These are phyloP conservation scores for baker's yeast (Saccharomyces cerevisiae) DNA, from an alignment of 805 yeast species.

Conservation along the genomic window DNA sequence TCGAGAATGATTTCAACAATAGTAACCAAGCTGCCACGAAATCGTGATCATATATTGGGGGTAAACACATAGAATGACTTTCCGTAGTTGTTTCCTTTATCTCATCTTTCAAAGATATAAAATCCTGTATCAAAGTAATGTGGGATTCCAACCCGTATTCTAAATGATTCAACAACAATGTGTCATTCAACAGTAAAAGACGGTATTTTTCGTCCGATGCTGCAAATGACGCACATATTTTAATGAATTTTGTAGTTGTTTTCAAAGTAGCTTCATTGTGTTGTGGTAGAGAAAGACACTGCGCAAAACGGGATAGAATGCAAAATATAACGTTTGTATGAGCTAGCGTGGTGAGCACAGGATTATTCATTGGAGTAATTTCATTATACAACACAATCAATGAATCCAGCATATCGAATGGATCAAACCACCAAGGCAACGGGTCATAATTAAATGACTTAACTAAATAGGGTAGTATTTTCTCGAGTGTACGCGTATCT, in stretches of 20 bases:
- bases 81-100: constrained; percentile 4
- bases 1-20: constrained; percentile 28
- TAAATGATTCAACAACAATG: constrained; percentile 14
- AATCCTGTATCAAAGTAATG: constrained; percentile 13
- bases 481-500: constrained; percentile 11
- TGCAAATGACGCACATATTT: constrained; percentile 21
- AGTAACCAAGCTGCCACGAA: constrained; percentile 21
- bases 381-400: constrained; percentile 20
- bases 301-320: constrained; percentile 17
- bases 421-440: constrained; percentile 30
- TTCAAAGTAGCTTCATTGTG: constrained; percentile 13
- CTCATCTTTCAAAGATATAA: constrained; percentile 11
- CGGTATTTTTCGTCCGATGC: constrained; percentile 25
- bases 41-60: constrained; percentile 21
- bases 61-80: constrained; percentile 5
- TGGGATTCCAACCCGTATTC: constrained; percentile 21
- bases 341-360: constrained; percentile 18
- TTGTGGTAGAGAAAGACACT: constrained; percentile 13
- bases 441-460: constrained; percentile 17
- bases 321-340: constrained; percentile 21
- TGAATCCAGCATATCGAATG: constrained; percentile 17
- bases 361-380: constrained; percentile 20
- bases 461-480: constrained; percentile 21
- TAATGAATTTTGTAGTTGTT: constrained; percentile 19
- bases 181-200: constrained; percentile 16